These are phyloP conservation scores for Collybiopsis luxurians DNA, from an alignment of 768 basidiomycete genomes.

Conservation along the genomic window DNA sequence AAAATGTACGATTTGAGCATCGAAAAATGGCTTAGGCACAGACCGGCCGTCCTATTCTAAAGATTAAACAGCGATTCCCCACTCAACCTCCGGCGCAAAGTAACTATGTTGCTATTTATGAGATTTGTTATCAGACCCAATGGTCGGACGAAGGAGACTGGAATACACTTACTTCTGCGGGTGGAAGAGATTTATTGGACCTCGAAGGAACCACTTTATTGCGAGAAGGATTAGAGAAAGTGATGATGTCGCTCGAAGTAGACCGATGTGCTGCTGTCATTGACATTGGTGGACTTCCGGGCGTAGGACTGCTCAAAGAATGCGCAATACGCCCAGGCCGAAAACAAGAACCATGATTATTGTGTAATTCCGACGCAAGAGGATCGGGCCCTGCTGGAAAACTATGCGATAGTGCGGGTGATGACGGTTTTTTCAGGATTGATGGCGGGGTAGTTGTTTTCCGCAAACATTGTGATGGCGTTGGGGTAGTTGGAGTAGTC, in stretches of 20 bases:
- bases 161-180: neutral
- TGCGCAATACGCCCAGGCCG: neutral
- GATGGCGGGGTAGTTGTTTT: slow-evolving; percentile 13
- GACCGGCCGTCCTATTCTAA: no score
- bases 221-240: neutral
- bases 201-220: neutral
- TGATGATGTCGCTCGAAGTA: slow-evolving; percentile 1
- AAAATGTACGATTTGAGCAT: no score
- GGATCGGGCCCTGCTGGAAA: neutral
- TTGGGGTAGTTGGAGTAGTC: slow-evolving; percentile 38
- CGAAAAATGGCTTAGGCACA: no score
- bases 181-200: slow-evolving; percentile 1
- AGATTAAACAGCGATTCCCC: slow-evolving; percentile 5
- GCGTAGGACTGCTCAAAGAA: neutral
- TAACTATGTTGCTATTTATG: neutral
- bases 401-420: neutral
- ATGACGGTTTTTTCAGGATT: slow-evolving; percentile 19
- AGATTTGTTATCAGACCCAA: no score
- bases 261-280: neutral
- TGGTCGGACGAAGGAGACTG: neutral
- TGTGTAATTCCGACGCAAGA: neutral
- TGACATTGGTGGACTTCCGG: neutral
- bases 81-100: neutral
- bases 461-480: slow-evolving; percentile 12
- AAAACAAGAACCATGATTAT: neutral